phyloP scores from a whole-genome alignment of 257 asterid species.

The Jaltomata sinuosa region DNA sequence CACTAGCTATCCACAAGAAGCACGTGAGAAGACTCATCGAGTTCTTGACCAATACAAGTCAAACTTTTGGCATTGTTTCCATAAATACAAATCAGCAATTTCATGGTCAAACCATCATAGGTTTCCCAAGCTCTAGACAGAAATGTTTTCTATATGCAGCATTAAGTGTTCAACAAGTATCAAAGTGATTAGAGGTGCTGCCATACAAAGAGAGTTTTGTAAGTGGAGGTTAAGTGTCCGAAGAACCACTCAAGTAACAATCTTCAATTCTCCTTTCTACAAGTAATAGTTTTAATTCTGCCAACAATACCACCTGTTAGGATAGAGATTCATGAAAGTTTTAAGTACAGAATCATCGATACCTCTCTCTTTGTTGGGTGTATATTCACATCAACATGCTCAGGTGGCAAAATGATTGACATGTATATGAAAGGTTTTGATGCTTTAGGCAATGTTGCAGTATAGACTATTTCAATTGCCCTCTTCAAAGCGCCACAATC shows the following conservation, averaged over 20 bases:
- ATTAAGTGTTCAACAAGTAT: not conserved
- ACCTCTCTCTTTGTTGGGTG: constrained; percentile 99
- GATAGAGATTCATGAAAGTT: not conserved
- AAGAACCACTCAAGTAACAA: not conserved
- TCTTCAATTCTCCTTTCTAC: not conserved
- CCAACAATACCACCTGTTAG: not conserved
- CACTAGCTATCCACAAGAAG: not conserved
- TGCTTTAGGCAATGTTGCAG: constrained; percentile 97
- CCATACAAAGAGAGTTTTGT: not conserved
- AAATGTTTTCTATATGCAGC: not conserved
- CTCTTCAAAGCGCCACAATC: constrained; percentile 90
- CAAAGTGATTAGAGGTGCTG: not conserved
- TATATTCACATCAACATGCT: constrained; percentile 88
- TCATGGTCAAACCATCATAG: not conserved
- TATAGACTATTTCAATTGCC: constrained; percentile 90
- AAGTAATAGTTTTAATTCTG: not conserved
- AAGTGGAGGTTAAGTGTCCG: not conserved
- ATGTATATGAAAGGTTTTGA: constrained; percentile 87
- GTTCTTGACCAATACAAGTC: not conserved
- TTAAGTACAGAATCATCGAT: not conserved
- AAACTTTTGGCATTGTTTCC: not conserved
- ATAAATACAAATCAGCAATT: not conserved
- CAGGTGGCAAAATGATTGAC: constrained; percentile 83
- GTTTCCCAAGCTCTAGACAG: not conserved
- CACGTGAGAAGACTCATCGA: not conserved